Conservation (phyloP, 768 basidiomycete genomes). For the Phylloporus scabripes region DNA sequence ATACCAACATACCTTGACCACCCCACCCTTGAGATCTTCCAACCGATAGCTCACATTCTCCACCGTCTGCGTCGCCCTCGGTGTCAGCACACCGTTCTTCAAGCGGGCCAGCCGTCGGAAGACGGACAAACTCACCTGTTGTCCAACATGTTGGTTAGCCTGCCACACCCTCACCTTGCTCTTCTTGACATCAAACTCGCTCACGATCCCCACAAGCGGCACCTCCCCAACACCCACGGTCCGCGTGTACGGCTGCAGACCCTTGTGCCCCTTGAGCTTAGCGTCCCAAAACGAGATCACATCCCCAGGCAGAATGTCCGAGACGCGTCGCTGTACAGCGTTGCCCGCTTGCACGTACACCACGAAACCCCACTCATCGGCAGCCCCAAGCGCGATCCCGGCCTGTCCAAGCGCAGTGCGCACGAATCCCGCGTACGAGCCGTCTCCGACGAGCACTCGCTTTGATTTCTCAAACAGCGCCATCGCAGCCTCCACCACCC, state of each 20-base stretch:
- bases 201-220: conserved; percentile 66
- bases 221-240: conserved; percentile 46
- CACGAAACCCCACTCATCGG: conserved; percentile 57
- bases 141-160: conserved; percentile 81
- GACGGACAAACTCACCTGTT: conserved; percentile 52
- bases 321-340: conserved; percentile 63
- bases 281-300: conserved; percentile 71
- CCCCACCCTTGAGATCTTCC: conserved; percentile 85
- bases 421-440: conserved; percentile 77
- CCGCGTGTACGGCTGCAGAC: conserved; percentile 67
- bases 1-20: conserved; percentile 53
- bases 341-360: conserved; percentile 67
- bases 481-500: conserved; percentile 65
- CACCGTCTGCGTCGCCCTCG: conserved; percentile 45
- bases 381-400: conserved; percentile 40
- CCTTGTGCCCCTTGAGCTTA: conserved; percentile 75
- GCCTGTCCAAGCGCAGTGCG: conserved; percentile 59
- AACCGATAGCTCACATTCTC: conserved; percentile 81
- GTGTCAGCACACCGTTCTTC: conserved; percentile 32
- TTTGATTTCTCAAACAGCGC: conserved; percentile 70
- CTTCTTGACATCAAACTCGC: conserved; percentile 84
- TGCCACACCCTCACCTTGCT: conserved; percentile 80
- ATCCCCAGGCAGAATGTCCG: conserved; percentile 86
- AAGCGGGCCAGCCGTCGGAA: conserved; percentile 24
- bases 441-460: conserved; percentile 75